phyloP scores from a whole-genome alignment of 805 yeast species.

The Pichia californica region DNA sequence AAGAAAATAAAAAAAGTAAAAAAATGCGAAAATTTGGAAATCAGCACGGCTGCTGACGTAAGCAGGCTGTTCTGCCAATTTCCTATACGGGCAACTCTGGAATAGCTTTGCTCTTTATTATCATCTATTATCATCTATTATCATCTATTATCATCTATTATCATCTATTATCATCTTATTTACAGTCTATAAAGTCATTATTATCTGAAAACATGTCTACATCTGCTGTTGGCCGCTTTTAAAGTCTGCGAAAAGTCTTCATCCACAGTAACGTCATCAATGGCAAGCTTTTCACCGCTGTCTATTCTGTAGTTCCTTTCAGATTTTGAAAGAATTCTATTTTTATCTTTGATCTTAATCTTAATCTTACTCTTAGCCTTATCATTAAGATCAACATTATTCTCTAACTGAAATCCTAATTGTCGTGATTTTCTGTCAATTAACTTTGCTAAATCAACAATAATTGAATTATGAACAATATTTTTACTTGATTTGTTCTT shows the following conservation, averaged over 20 bases:
- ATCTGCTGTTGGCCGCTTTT: not conserved
- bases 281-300: slow-evolving; percentile 9
- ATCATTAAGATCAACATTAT: no score
- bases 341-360: not conserved
- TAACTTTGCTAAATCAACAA: slow-evolving; percentile 18
- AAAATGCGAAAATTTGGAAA: no score
- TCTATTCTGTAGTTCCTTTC: slow-evolving; percentile 2
- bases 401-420: slow-evolving; percentile 9
- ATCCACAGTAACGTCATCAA: slow-evolving; percentile 6
- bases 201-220: not conserved
- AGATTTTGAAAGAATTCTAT: not conserved
- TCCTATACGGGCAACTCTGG: no score
- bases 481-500: not conserved
- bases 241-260: not conserved
- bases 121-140: no score
- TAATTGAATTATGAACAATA: slow-evolving; percentile 10
- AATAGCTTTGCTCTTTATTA: no score
- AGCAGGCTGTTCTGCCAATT: no score
- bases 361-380: no score
- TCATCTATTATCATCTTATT: no score
- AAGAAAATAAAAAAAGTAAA: not conserved
- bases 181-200: no score
- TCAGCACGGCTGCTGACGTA: no score
- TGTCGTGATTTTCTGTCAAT: slow-evolving; percentile 13
- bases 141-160: no score